Conservation (phyloP, 2,329 filamentous ascomycete genomes). For the Pseudogymnoascus sp. region DNA sequence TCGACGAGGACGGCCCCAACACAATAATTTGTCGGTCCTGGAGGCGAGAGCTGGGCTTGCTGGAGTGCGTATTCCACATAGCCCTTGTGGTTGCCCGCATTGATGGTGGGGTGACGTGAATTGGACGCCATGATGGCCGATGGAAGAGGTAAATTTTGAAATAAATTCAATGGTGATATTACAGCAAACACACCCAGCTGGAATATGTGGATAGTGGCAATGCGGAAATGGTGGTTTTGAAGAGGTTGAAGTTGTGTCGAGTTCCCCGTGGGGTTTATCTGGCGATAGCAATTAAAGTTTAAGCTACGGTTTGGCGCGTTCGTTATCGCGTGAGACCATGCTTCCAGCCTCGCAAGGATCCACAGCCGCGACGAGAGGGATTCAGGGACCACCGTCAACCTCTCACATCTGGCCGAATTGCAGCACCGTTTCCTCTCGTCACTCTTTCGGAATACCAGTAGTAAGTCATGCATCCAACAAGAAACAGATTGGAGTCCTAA, state of each 20-base stretch:
- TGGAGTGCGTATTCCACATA: constrained; percentile 66
- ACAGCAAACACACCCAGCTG: not conserved
- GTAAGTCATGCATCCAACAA: not conserved
- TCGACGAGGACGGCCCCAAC: constrained; percentile 85
- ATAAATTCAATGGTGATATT: not conserved
- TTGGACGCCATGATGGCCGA: constrained; percentile 13
- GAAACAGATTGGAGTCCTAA: not conserved
- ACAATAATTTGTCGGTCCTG: constrained; percentile 83
- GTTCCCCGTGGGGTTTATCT: not conserved
- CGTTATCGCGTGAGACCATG: not conserved
- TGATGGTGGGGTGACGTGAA: constrained; percentile 15
- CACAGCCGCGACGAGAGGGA: not conserved
- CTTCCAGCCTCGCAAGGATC: not conserved
- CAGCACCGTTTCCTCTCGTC: not conserved
- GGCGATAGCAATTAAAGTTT: not conserved
- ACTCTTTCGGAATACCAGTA: not conserved
- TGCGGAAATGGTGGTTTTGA: not conserved
- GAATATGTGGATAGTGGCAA: not conserved
- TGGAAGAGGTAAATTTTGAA: not conserved
- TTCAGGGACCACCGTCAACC: not conserved
- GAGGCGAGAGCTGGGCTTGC: constrained; percentile 71
- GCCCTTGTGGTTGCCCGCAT: constrained; percentile 18
- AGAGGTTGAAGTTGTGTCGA: not conserved
- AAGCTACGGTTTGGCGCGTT: not conserved
- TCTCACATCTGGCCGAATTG: not conserved